Conservation (phyloP, 2,329 filamentous ascomycete genomes). For the Arthrobotrys megalospora region DNA sequence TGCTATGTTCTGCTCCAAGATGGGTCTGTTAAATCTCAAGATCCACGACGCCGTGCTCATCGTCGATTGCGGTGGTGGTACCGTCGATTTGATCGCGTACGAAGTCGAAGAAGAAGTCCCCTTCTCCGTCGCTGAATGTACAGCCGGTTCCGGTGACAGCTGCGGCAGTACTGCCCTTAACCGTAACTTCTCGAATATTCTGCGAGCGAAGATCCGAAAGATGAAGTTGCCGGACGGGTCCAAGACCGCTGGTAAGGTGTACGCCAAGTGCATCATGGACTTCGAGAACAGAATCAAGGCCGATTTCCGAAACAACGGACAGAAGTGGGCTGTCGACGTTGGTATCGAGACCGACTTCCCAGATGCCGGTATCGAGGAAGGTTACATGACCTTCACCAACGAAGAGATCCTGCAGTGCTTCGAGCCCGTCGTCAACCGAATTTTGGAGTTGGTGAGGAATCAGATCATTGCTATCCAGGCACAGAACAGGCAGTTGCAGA, state of each 20-base stretch:
- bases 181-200: constrained; percentile 97
- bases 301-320: constrained; percentile 98
- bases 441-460: constrained; percentile 94
- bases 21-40: constrained; percentile 93
- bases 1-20: constrained; percentile 97
- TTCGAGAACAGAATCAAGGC: constrained; percentile 99
- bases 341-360: constrained; percentile 98
- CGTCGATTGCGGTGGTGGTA: constrained; percentile 97
- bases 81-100: constrained; percentile 98
- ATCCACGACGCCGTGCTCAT: constrained; percentile 98
- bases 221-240: constrained; percentile 99
- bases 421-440: constrained; percentile 96
- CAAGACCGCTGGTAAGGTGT: constrained; percentile 96
- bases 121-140: constrained; percentile 97
- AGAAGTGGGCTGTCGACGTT: constrained; percentile 99
- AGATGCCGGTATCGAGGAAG: constrained; percentile 97
- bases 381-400: constrained; percentile 99
- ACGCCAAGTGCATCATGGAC: constrained; percentile 99
- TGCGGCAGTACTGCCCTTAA: constrained; percentile 99
- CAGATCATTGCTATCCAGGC: constrained; percentile 99
- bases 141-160: constrained; percentile 95
- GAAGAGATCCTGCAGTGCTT: constrained; percentile 99
- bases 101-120: constrained; percentile 98
- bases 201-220: constrained; percentile 97
- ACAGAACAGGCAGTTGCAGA: constrained; percentile 93